Percentiles rank a stretch among this genome's conserved stretches.
Evolutionary conservation across 208 protist species (phyloP).

Genomic region (Leishmania arabica): DNA sequence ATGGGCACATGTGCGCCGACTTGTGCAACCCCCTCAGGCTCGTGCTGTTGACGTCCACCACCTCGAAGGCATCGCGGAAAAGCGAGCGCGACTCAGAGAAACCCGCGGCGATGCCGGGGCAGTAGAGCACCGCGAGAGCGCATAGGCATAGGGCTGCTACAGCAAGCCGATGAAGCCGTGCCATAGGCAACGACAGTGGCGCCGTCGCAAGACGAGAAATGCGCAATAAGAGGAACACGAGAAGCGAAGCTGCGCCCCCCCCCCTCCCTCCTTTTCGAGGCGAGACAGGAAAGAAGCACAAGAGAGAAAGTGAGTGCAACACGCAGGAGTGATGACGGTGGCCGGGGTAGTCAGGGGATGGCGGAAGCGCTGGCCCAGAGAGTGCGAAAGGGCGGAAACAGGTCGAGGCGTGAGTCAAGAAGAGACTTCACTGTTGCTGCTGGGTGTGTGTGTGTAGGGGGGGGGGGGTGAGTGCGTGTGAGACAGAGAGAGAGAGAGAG

Average conservation of each 20-base stretch:
- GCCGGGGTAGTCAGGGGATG: not conserved
- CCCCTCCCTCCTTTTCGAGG: not conserved
- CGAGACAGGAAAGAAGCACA: not conserved
- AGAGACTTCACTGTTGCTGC: not conserved
- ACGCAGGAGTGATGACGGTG: too few relatives aligned
- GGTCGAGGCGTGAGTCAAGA: not conserved
- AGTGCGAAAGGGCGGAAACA: not conserved
- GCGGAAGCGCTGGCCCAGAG: not conserved
- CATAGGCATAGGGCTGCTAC: not conserved
- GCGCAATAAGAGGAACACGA: not conserved
- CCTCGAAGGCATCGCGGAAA: conserved; percentile 12
- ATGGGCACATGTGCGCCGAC: conserved; percentile 57
- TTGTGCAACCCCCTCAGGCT: conserved; percentile 20
- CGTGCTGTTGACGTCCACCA: conserved; percentile 19
- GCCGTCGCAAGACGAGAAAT: not conserved
- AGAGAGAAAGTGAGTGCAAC: not conserved
- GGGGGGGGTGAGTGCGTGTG: too few relatives aligned
- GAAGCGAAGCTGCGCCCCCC: not conserved
- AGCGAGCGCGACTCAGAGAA: conserved; percentile 8
- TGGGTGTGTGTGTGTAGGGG: not conserved
- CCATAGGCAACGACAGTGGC: not conserved
- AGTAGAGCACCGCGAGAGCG: not conserved
- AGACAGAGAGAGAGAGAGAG: not conserved
- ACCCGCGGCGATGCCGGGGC: not conserved
- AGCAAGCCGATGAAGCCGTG: too few relatives aligned